phyloP scores from a whole-genome alignment of 441 rosid species.

The Erodium chrysanthum region DNA sequence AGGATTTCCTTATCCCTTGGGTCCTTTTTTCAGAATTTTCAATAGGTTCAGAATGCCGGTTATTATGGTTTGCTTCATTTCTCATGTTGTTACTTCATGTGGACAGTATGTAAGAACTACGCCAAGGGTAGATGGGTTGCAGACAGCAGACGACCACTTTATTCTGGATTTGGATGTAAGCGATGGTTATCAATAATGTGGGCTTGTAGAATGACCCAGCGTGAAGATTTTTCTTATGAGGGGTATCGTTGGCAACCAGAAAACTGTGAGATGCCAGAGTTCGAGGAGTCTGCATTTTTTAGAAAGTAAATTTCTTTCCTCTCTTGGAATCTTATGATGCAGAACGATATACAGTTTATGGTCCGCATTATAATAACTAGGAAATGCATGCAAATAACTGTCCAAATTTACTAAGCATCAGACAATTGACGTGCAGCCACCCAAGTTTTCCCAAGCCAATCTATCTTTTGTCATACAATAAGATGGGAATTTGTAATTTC shows the following conservation, averaged over 20 bases:
- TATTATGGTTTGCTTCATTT: not conserved
- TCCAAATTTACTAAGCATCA: too few species aligned
- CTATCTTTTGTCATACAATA: too few species aligned
- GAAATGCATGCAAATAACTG: too few species aligned
- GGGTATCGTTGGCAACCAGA: conserved; percentile 64
- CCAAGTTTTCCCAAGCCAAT: too few species aligned
- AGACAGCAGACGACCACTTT: conserved; percentile 51
- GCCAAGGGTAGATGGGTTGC: conserved; percentile 74
- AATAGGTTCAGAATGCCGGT: not conserved
- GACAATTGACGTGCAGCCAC: too few species aligned
- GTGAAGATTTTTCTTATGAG: conserved; percentile 71
- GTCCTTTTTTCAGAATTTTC: not conserved
- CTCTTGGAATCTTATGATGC: too few species aligned
- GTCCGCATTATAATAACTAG: too few species aligned
- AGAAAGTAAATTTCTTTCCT: conserved; percentile 31
- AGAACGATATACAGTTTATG: too few species aligned
- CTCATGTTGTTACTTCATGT: conserved; percentile 7
- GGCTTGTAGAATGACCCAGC: conserved; percentile 64
- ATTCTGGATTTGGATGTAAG: conserved; percentile 66
- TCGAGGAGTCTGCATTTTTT: conserved; percentile 48
- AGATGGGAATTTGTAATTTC: too few species aligned
- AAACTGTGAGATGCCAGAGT: conserved; percentile 54
- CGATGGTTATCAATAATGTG: conserved; percentile 86
- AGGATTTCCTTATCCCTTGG: too few species aligned
- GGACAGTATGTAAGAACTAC: conserved; percentile 57